Base-by-base conservation (phyloP, 805 yeast species). In the Zygotorulaspora florentina region DNA sequence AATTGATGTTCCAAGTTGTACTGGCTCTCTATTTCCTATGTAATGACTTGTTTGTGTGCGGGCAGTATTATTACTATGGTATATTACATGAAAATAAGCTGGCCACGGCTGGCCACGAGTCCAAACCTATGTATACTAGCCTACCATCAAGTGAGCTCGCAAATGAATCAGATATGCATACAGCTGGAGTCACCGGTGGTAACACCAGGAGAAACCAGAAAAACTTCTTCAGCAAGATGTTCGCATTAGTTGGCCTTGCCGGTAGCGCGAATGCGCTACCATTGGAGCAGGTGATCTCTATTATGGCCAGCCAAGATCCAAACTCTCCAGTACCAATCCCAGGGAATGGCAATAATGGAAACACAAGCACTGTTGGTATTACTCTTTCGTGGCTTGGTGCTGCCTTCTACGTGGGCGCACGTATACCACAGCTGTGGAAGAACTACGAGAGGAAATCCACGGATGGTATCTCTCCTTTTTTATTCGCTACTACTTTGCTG, bases 351-450 rank as follows among this genome's bases (percentile, higher is more conserved):
- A 33, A 34, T 10, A 46, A 62, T 56, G 3, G 44, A 44, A 28
- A 30, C 20, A 35, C 40, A 16, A 46, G 50, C 17, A 39, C 40
- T 2, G 41, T 75, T 16, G 85, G 88, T 0, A 53, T 60, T 3
- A 28, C 67, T 0, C 62, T 85, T 35, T 89, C 97, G 0, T 90
- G 96, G 95, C 55, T 74, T 2, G 87, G 96, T 51, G 86, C 95
- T 0, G 55, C 66, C 4, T 79, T 87, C 43, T 90, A 91, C 60
- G 75, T 88, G 37, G 70, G 80, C 9, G 85, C 96, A 2, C 74
- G 98, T 50, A 63, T 88, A 39, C 98, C 98, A 1, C 98, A 90
- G 61, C 69, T 90, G 41, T 68, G 75, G 59, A 88, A 85, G 62
- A 90, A 90, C 66, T 83, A 79, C 61, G 56, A 69, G 42, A 72